Evolutionary conservation across 345 rosid species (phyloP), one percentile per base, ranked within the genome.

Genomic region (Jatropha curcas): DNA sequence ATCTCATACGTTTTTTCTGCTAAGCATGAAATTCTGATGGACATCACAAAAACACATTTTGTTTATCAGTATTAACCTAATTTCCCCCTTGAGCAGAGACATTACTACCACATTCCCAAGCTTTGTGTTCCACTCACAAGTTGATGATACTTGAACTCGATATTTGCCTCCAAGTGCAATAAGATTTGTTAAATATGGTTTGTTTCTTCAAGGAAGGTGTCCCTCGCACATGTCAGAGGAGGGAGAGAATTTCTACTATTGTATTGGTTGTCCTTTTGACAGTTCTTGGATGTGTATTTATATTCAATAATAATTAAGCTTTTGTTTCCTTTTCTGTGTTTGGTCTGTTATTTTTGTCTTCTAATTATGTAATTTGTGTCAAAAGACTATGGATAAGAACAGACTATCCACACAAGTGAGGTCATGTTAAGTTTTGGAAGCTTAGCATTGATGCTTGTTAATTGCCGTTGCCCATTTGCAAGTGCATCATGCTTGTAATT

Each of bases 121-220:
- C 88, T 94, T 94, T 68, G 98, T 94, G 62, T 94, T 94, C 81
- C 98, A 94, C 74, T 94, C 98, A 10, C 97, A 93, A 83, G 98
- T 94, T 53, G 97, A 92, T 50, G 98, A 94, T 68, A 87, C 97
- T 65, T 92, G 72, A 89, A 27, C 20, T 30, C 14, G 64, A 43
- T 33, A 66, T 24, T 37, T 35, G 62, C 19, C 39, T 68, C 64
- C 37, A 27, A 61, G 52, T 25, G 57, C 5, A 48, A 64, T 24
- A 19, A 37, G 58, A 20, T 27, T 5, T 25, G 27, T 58, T 60
- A 12, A 48, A 58, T 63, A 69, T 71, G 79, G 65, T 28, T 41
- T 75, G 74, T 74, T 71, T 72, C 28, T 67, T 75, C 63, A 56
- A 34, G 33, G 72, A 60, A 43, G 43, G 8, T 65, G 81, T 60